Evolutionary conservation across 352 stramenopile species (phyloP).

Genomic region (Globisporangium okanoganense): DNA sequence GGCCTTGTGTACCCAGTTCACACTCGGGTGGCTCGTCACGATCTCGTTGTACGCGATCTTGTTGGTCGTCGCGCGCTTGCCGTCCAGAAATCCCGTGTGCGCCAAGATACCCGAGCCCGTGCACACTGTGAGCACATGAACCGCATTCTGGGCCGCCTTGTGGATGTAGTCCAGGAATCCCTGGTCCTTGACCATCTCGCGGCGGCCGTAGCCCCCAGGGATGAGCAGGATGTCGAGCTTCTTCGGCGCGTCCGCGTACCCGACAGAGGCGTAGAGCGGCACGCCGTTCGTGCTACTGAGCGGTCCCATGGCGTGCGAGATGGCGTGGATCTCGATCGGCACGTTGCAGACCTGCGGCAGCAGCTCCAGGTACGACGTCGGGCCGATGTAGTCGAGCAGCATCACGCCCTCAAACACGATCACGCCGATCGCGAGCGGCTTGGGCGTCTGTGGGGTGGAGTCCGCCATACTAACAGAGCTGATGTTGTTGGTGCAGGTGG

Average conservation of each 20-base stretch:
- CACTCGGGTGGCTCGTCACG: conserved; percentile 5
- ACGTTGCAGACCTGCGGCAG: conserved; percentile 34
- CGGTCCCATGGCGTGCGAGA: conserved; percentile 30
- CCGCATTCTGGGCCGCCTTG: conserved; percentile 9
- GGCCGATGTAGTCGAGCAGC: conserved; percentile 58
- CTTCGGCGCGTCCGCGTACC: conserved; percentile 18
- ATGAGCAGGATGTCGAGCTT: conserved; percentile 24
- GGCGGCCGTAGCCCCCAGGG: conserved; percentile 11
- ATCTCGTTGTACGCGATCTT: conserved; percentile 23
- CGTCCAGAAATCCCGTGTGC: conserved; percentile 23
- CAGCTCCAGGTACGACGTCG: conserved; percentile 53
- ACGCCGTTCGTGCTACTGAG: conserved; percentile 33
- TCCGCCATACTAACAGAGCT: neutral
- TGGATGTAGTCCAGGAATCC: conserved; percentile 18
- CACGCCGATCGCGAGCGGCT: conserved; percentile 41
- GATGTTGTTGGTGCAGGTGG: neutral
- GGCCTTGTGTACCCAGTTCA: conserved; percentile 26
- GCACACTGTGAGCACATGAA: conserved; percentile 22
- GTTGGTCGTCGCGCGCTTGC: conserved; percentile 27
- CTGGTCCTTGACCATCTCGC: conserved; percentile 16
- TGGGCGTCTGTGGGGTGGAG: neutral
- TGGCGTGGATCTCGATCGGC: conserved; percentile 46
- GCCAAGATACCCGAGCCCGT: conserved; percentile 24
- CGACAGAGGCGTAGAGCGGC: conserved; percentile 21
- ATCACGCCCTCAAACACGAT: conserved; percentile 58